phyloP scores from a whole-genome alignment of 495 filamentous ascomycete genomes.

The Podospora australis region DNA sequence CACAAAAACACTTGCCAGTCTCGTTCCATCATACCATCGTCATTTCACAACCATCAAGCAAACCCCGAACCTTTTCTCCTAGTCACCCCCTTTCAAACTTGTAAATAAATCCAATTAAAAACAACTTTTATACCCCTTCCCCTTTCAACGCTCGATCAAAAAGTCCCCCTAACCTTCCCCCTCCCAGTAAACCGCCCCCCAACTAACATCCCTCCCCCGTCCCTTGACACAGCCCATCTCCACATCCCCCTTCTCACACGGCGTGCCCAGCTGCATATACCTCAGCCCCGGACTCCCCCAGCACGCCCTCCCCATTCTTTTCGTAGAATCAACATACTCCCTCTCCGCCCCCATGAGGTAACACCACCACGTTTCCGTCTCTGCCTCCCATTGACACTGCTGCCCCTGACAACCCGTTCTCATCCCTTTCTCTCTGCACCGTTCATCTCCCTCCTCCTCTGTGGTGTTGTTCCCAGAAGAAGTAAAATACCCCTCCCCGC shows the following conservation, averaged over 20 bases:
- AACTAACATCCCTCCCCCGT: constrained; percentile 4
- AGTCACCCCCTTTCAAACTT: too few species aligned
- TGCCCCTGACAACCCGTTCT: constrained; percentile 13
- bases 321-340: constrained; percentile 1
- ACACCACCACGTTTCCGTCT: constrained; percentile 14
- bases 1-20: too few species aligned
- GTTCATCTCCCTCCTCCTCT: neutral
- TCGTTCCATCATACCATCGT: too few species aligned
- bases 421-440: neutral
- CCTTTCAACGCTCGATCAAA: too few species aligned
- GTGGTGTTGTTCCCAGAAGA: too few species aligned
- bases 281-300: constrained; percentile 8
- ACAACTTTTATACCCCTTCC: too few species aligned
- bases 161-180: too few species aligned
- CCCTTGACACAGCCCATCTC: constrained; percentile 7
- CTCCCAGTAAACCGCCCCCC: too few species aligned
- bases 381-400: neutral
- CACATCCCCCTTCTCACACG: constrained; percentile 13
- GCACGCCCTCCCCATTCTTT: constrained; percentile 14
- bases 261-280: constrained; percentile 12
- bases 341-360: constrained; percentile 11
- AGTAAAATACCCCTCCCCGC: too few species aligned
- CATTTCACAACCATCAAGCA: too few species aligned
- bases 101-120: too few species aligned
- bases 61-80: too few species aligned